phyloP scores from a whole-genome alignment of 257 asterid species.

The Lycium ferocissimum region DNA sequence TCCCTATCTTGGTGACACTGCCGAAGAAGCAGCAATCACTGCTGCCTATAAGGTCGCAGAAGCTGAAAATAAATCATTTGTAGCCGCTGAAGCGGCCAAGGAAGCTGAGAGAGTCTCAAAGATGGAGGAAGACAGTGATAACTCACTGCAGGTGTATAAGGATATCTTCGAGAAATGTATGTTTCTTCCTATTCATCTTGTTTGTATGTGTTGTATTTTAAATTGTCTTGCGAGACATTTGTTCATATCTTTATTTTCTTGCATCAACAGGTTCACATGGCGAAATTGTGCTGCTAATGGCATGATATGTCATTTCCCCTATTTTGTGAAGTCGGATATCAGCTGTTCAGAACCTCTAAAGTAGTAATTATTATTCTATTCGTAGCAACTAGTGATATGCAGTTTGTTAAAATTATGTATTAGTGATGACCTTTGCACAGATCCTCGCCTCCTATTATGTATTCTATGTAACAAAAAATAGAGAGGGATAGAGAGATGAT shows the following conservation, averaged over 20 bases:
- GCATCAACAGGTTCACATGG: conserved; percentile 63
- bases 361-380: not conserved
- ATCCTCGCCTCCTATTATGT: conserved; percentile 24
- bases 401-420: not conserved
- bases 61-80: conserved; percentile 80
- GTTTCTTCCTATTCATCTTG: not conserved
- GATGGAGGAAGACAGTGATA: conserved; percentile 75
- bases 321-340: not conserved
- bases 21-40: conserved; percentile 60
- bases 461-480: not conserved
- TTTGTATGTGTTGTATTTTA: not conserved
- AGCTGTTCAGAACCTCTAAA: conserved; percentile 22
- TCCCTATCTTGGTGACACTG: conserved; percentile 61
- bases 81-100: conserved; percentile 76
- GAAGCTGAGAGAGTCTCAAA: conserved; percentile 77
- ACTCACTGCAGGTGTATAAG: conserved; percentile 62
- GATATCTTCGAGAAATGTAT: conserved; percentile 72
- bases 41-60: conserved; percentile 74
- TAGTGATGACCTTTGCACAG: conserved; percentile 1
- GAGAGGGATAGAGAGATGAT: not conserved
- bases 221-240: conserved; percentile 1
- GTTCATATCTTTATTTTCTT: conserved; percentile 15
- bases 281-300: conserved; percentile 58
- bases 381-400: conserved; percentile 7
- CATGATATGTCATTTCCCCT: conserved; percentile 37